These are phyloP conservation scores for Dimargaris xerosporica DNA, from an alignment of 192 early-diverging fungal genomes.

Conservation along the genomic window DNA sequence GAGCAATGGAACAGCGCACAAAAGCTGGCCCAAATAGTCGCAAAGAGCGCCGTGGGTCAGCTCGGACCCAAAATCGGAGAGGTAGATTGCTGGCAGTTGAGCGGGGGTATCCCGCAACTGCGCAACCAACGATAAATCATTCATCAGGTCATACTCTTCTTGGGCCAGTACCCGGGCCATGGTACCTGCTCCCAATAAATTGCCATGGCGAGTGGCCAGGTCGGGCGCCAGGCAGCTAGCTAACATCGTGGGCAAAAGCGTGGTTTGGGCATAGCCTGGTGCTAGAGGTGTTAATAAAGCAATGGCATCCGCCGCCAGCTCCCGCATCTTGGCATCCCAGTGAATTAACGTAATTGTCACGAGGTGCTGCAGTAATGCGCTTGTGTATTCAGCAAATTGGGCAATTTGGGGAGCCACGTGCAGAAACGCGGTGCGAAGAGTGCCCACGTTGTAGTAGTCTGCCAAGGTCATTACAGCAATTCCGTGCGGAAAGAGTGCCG, in stretches of 20 bases:
- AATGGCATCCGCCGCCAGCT: slow-evolving; percentile 60
- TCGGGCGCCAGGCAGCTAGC: slow-evolving; percentile 1
- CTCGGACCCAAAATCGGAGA: slow-evolving; percentile 40
- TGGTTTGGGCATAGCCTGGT: slow-evolving; percentile 31
- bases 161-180: slow-evolving; percentile 9
- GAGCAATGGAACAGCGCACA: slow-evolving; percentile 23
- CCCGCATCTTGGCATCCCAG: slow-evolving; percentile 77
- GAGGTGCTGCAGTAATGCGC: slow-evolving; percentile 56
- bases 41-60: slow-evolving; percentile 32
- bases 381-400: slow-evolving; percentile 55
- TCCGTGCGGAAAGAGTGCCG: slow-evolving; percentile 82
- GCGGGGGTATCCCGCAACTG: slow-evolving; percentile 17
- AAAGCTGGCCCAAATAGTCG: slow-evolving; percentile 28
- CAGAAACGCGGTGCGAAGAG: slow-evolving; percentile 55
- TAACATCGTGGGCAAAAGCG: slow-evolving; percentile 44
- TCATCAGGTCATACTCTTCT: background rate
- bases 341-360: slow-evolving; percentile 49
- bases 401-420: slow-evolving; percentile 58
- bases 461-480: slow-evolving; percentile 81
- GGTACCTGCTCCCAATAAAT: slow-evolving; percentile 21
- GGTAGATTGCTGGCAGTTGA: slow-evolving; percentile 20
- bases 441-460: slow-evolving; percentile 88
- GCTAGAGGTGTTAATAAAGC: slow-evolving; percentile 42
- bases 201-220: slow-evolving; percentile 18
- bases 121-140: background rate